Evolutionary conservation across 768 basidiomycete species (phyloP).

Genomic region (Leucocoprinus leucothites): DNA sequence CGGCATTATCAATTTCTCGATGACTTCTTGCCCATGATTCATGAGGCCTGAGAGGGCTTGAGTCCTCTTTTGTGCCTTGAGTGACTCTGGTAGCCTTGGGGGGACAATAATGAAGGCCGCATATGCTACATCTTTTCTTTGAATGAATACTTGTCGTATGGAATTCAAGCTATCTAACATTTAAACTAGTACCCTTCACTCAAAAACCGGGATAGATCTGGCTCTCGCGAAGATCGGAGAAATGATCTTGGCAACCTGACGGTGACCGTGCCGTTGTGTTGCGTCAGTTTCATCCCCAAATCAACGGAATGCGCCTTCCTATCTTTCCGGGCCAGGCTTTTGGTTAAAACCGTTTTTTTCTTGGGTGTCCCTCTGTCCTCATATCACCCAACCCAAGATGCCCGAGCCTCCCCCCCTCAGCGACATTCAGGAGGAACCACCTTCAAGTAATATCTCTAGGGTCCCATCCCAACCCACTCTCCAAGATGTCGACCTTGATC

Average conservation of each 20-base stretch:
- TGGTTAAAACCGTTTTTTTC: neutral
- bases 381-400: neutral
- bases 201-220: no score
- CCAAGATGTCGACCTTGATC: neutral
- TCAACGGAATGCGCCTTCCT: neutral
- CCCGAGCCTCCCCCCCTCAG: slow-evolving; percentile 3
- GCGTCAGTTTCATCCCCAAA: neutral
- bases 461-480: neutral
- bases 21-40: no score
- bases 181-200: no score
- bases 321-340: neutral
- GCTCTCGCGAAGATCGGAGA: neutral
- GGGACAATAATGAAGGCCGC: no score
- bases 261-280: neutral
- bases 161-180: no score
- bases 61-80: no score
- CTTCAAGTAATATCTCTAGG: slow-evolving; percentile 1
- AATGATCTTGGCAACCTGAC: neutral
- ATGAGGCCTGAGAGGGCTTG: no score
- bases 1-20: no score
- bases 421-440: slow-evolving; percentile 12
- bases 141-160: no score
- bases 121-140: no score
- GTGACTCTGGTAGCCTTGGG: no score
- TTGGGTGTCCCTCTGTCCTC: neutral